Base-by-base conservation (phyloP, 1,139 yeast genomes). In the Candida albicans region DNA sequence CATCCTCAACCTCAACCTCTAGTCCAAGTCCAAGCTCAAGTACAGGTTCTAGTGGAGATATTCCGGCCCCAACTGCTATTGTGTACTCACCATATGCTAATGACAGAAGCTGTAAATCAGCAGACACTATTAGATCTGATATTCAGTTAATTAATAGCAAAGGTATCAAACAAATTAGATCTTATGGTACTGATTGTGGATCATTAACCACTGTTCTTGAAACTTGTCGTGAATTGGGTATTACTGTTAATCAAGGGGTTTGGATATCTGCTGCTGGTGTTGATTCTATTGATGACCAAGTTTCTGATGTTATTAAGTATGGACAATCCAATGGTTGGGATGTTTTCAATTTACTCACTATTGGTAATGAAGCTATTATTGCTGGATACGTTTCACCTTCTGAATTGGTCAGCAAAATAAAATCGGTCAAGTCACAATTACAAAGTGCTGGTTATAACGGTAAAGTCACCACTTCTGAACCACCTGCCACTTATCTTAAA, bases 171-270 rank as follows among this genome's bases (percentile, higher is more conserved):
- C 74, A 75, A 41, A 67, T 90, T 45, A 81, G 97, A 69, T 65
- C 87, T 42, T 90, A 90, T 59, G 96, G 96, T 54, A 84, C 88
- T 44, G 96, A 90, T 62, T 90, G 97, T 70, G 73, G 79, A 59
- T 79, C 87, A 24, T 66, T 87, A 48, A 60, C 74, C 28, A 81
- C 85, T 2, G 81, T 89, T 33, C 75, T 82, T 54, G 87, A 93
- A 39, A 77, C 74, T 40, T 78, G 85, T 49, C 57, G 61, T n/a
- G 46, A 64, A 10, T 67, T 85, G 41, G 96, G 96, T 2, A 63
- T 90, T 42, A 79, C 68, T 39, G 81, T 90, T 41, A 85, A 87
- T 63, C 96, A 88, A 71, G 96, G 97, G 35, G 77, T 90, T 65
- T 90, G 95, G 93, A 82, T 90, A 54, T 52, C 67, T 13, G 54